Percentiles rank a stretch among this genome's conserved stretches.
Evolutionary conservation across 306 rosid genomes (phyloP).

Genomic region (Gastrolobium villosum): DNA sequence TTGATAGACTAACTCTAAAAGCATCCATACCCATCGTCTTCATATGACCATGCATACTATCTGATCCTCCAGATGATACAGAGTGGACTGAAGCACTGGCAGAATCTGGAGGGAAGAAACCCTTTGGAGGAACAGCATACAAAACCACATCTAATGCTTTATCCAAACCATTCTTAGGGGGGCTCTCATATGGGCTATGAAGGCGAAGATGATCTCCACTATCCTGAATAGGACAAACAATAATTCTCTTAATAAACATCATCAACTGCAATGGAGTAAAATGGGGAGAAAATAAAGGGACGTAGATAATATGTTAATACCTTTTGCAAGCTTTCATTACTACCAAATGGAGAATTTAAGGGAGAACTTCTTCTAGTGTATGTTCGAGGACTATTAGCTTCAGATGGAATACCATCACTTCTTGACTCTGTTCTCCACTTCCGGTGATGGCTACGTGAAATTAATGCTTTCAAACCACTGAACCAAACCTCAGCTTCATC

Average conservation of each 20-base stretch:
- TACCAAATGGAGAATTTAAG: conserved; percentile 89
- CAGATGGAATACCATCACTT: conserved; percentile 97
- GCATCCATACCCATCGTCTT: conserved; percentile 93
- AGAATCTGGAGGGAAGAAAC: conserved; percentile 93
- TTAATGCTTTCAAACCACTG: conserved; percentile 95
- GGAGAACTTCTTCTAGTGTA: conserved; percentile 98
- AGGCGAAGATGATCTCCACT: conserved; percentile 89
- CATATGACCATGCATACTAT: conserved; percentile 91
- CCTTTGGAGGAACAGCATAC: conserved; percentile 87
- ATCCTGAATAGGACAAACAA: conserved; percentile 69
- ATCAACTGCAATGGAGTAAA: conserved; percentile 38
- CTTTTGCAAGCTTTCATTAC: conserved; percentile 95
- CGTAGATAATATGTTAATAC: conserved; percentile 53
- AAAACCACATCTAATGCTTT: conserved; percentile 87
- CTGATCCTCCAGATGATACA: conserved; percentile 98
- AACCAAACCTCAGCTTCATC: conserved; percentile 99
- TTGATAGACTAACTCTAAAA: conserved; percentile 95
- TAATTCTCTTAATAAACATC: conserved; percentile 41
- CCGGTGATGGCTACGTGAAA: conserved; percentile 83
- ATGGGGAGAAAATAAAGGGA: conserved; percentile 12
- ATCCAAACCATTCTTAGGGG: conserved; percentile 93
- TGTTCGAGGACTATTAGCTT: conserved; percentile 97
- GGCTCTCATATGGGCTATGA: conserved; percentile 96
- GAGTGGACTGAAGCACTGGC: conserved; percentile 95
- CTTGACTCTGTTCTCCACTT: conserved; percentile 99